Base-by-base conservation (phyloP, 129 eudicot genomes). In the carrot (Daucus carota) region DNA sequence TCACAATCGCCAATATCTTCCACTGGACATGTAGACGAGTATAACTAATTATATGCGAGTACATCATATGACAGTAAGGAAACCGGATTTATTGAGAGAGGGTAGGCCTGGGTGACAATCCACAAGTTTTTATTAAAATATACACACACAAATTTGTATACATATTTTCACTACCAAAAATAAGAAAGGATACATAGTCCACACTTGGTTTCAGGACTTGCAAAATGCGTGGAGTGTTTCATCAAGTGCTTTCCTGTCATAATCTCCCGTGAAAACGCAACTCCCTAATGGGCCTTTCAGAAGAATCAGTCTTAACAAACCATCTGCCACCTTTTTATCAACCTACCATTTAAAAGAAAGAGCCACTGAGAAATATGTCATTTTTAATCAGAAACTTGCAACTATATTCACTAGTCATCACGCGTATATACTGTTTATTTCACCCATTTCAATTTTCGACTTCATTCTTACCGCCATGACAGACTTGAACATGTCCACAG, bases 261-360 rank as follows among this genome's bases (percentile, higher is more conserved):
- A 95, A 11, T 95, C 99, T 32, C 97, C 93, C 0, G 97, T 92
- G 82, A 95, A 95, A 59, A 95, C 96, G 42, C 97, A 95, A 73
- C 83, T 80, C 71, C 99, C 97, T 0, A 95, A 79, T 22, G 99
- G 94, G 60, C 99, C 99, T n/a, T n/a, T n/a, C n/a, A n/a, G n/a
- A n/a, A n/a, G 99, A 81, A 95, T 92, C 78, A 95, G 96, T 81
- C 99, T 86, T 70, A 95, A 83, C 83, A 86, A 80, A n/a, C 99
- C 99, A 85, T 95, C 97, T 46, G 99, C 97, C 73, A 95, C 99
- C 85, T 95, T 95, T 75, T 95, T 92, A 81, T 95, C 99, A 34
- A 95, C 97, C 99, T 95, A 83, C 48, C 40, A 31, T 22, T 57
- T 60, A 33, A 31, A 74, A n/a, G n/a, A n/a, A n/a, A 26, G 24